Percentiles rank a stretch among this genome's conserved stretches.
Conservation (phyloP, 129 eudicot genomes). For the Chrysanthemum seticuspe region DNA sequence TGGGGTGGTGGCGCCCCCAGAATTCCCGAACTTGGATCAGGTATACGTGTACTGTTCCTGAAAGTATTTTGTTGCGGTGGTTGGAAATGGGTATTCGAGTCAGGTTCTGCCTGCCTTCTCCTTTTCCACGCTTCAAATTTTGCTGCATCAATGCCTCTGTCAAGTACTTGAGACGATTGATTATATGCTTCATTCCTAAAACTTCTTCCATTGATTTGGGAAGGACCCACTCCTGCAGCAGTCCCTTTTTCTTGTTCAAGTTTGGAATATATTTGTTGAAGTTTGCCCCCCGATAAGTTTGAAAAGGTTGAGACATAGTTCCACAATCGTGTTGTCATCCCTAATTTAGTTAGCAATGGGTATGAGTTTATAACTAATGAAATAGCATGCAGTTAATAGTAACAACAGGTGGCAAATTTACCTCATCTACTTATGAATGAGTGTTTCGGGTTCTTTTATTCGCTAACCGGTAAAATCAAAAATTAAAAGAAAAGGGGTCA, state of each 20-base stretch:
- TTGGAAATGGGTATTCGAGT: conserved; percentile 46
- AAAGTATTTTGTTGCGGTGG: conserved; percentile 37
- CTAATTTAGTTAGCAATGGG: conserved; percentile 28
- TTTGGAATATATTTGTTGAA: conserved; percentile 78
- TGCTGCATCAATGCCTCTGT: conserved; percentile 61
- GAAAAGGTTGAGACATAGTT: conserved; percentile 87
- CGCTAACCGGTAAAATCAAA: no score
- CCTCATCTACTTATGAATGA: no score
- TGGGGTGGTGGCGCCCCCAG: conserved; percentile 85
- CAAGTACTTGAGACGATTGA: conserved; percentile 44
- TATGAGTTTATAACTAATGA: background rate
- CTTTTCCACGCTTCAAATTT: conserved; percentile 93
- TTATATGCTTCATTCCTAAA: conserved; percentile 27
- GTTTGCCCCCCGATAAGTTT: conserved; percentile 79
- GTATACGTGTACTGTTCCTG: conserved; percentile 42
- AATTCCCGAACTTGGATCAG: conserved; percentile 68
- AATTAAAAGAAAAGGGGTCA: no score
- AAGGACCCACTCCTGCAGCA: conserved; percentile 69
- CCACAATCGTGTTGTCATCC: conserved; percentile 92
- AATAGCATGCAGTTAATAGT: no score
- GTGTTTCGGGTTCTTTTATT: no score
- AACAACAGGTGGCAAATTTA: no score
- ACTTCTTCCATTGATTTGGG: conserved; percentile 54
- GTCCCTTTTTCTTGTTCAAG: conserved; percentile 71
- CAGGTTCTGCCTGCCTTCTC: conserved; percentile 65